phyloP scores from a whole-genome alignment of 75 land plant species.

The Pinus tabuliformis region DNA sequence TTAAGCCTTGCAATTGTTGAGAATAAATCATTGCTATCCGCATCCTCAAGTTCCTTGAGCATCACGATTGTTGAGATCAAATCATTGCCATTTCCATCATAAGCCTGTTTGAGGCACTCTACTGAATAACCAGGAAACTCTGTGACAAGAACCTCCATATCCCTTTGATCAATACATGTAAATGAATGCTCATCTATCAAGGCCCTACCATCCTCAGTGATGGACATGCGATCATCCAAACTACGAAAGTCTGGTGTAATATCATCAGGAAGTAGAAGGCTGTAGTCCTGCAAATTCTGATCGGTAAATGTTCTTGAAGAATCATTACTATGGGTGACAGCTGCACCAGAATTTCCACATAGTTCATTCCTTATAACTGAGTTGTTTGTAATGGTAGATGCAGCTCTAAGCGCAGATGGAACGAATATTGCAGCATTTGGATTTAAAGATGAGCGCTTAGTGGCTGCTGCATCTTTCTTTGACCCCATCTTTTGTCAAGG shows the following conservation, averaged over 20 bases:
- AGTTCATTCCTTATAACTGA: not conserved
- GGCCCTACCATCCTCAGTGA: too few species aligned
- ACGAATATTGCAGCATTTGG: not conserved
- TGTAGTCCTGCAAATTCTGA: not conserved
- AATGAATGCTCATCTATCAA: not conserved
- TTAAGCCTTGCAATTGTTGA: not conserved
- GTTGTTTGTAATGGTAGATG: not conserved
- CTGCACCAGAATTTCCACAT: not conserved
- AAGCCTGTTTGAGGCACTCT: not conserved
- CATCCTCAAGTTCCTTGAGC: constrained; percentile 1
- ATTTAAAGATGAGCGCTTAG: constrained; percentile 6
- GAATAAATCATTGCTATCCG: not conserved
- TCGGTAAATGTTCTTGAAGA: not conserved
- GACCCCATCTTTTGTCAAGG: not conserved
- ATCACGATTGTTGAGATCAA: not conserved
- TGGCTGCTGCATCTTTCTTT: not conserved
- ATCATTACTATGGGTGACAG: not conserved
- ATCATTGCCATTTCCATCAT: not conserved
- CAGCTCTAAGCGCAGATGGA: constrained; percentile 1
- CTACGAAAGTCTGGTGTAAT: not conserved
- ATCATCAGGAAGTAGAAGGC: constrained; percentile 9
- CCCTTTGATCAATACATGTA: not conserved
- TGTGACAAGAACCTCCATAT: not conserved
- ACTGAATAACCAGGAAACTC: not conserved
- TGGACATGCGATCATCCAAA: not conserved